A percentile compares a stretch with the other conserved stretches of the same genome.
These are phyloP conservation scores for Globisporangium abappressorium DNA, from an alignment of 352 stramenopile genomes.

Conservation along the genomic window DNA sequence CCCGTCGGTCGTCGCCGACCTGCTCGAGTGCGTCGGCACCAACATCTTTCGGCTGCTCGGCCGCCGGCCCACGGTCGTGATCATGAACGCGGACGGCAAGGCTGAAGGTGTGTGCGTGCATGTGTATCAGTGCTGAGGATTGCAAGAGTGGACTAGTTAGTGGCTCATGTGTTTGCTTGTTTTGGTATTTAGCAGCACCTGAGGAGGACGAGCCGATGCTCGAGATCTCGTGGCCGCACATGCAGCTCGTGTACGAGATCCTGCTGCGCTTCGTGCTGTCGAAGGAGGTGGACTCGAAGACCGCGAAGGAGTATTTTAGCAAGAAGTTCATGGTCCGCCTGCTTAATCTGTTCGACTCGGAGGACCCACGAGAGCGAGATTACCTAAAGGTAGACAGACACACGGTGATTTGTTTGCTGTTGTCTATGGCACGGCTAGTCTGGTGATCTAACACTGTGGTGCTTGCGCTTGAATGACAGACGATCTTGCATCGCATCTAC, in stretches of 20 bases:
- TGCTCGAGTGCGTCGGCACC: constrained; percentile 66
- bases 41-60: constrained; percentile 91
- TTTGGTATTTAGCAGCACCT: constrained; percentile 45
- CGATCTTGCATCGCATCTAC: constrained; percentile 99
- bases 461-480: constrained; percentile 34
- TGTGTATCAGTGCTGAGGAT: constrained; percentile 1
- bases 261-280: constrained; percentile 97
- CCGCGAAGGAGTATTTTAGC: constrained; percentile 96
- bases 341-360: constrained; percentile 84
- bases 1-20: constrained; percentile 42
- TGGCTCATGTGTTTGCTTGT: constrained; percentile 6
- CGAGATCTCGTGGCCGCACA: constrained; percentile 96
- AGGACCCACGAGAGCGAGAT: constrained; percentile 98
- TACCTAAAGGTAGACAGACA: constrained; percentile 90
- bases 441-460: neutral
- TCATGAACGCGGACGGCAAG: constrained; percentile 51
- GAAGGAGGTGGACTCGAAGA: constrained; percentile 96
- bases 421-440: neutral
- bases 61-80: constrained; percentile 67
- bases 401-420: neutral
- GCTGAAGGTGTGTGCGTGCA: constrained; percentile 32
- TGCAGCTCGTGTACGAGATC: constrained; percentile 99
- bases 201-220: constrained; percentile 98
- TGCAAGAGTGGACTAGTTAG: too few species aligned
- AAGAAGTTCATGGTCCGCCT: constrained; percentile 96